Evolutionary conservation across 257 asterid genomes (phyloP).

Genomic region (Solanum paucissectum): DNA sequence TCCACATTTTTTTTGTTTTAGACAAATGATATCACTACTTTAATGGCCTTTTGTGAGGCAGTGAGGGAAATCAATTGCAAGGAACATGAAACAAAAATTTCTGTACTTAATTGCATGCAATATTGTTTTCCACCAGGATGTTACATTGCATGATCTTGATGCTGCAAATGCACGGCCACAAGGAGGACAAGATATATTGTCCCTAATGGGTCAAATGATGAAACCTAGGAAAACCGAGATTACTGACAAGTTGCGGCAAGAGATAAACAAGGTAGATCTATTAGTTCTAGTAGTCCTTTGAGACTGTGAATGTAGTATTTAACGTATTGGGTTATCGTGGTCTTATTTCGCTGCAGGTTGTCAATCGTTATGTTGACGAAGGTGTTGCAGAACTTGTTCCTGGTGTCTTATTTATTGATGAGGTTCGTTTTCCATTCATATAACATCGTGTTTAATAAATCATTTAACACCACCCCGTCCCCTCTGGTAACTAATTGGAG

Average conservation of each 20-base stretch:
- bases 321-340: background rate
- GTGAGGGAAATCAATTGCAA: background rate
- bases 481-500: background rate
- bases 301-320: background rate
- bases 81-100: background rate
- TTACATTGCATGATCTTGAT: conserved; percentile 74
- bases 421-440: conserved; percentile 29
- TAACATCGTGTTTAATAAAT: background rate
- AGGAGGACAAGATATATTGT: conserved; percentile 97
- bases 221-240: conserved; percentile 96
- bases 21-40: background rate
- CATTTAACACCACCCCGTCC: background rate
- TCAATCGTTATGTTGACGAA: conserved; percentile 85
- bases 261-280: conserved; percentile 69
- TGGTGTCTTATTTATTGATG: conserved; percentile 88
- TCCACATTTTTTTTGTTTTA: background rate
- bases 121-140: conserved; percentile 9
- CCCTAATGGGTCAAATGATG: conserved; percentile 98
- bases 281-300: background rate
- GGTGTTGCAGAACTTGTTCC: conserved; percentile 97
- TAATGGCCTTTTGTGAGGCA: background rate
- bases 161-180: conserved; percentile 98
- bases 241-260: conserved; percentile 85
- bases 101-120: background rate
- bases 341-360: conserved; percentile 41